These are phyloP conservation scores for Camellia oleifera DNA, from an alignment of 179 eudicot species.

Conservation along the genomic window DNA sequence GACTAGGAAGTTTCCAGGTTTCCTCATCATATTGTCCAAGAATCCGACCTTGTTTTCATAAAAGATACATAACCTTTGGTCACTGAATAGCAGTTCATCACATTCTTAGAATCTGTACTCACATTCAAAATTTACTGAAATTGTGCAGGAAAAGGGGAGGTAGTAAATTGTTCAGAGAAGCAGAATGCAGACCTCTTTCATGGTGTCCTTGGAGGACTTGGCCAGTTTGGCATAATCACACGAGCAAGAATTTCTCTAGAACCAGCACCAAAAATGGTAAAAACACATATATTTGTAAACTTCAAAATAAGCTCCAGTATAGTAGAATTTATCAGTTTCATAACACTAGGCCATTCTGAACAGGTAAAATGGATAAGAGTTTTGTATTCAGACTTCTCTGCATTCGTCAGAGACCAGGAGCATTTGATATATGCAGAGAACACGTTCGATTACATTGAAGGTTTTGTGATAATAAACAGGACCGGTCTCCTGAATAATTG, in stretches of 20 bases:
- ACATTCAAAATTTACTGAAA: constrained; percentile 3
- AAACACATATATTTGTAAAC: not conserved
- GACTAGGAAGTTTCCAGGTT: constrained; percentile 7
- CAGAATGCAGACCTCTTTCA: constrained; percentile 77
- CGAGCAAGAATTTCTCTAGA: constrained; percentile 73
- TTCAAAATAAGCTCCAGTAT: not conserved
- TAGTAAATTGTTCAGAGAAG: constrained; percentile 61
- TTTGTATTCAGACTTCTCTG: constrained; percentile 71
- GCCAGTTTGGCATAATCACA: constrained; percentile 89
- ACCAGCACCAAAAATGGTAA: constrained; percentile 71
- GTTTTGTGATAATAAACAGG: constrained; percentile 72
- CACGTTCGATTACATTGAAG: constrained; percentile 88
- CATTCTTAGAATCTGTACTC: not conserved
- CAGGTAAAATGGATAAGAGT: constrained; percentile 98
- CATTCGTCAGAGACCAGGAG: constrained; percentile 84
- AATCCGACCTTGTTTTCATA: constrained; percentile 19
- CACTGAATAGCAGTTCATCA: not conserved
- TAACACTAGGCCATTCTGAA: not conserved
- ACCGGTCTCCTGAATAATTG: constrained; percentile 74
- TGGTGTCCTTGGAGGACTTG: constrained; percentile 87
- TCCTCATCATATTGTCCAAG: not conserved
- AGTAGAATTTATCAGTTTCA: constrained; percentile 6
- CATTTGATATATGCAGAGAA: constrained; percentile 58
- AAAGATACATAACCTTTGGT: constrained; percentile 14
- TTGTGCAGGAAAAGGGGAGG: constrained; percentile 76